Conservation (phyloP, 208 protist genomes). For the Naegleria lovaniensis region DNA sequence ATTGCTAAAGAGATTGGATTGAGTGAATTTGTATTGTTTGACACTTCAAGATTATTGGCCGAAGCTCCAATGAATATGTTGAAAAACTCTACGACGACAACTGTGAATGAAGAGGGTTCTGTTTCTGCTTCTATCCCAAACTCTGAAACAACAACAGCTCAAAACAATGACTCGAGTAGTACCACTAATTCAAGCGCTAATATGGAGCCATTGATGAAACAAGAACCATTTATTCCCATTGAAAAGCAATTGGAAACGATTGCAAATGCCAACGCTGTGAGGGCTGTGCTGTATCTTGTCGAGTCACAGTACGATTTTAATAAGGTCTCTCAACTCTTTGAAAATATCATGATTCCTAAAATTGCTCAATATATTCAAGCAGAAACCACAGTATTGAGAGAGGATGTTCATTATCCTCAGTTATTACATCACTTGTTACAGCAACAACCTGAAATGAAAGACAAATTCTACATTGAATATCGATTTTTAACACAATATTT, state of each 20-base stretch:
- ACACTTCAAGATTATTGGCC: background rate
- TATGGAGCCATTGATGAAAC: too few relatives aligned
- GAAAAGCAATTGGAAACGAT: background rate
- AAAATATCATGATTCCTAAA: background rate
- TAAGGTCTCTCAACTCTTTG: background rate
- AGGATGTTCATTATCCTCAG: background rate
- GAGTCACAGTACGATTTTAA: background rate
- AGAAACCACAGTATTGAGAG: background rate
- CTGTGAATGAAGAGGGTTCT: too few relatives aligned
- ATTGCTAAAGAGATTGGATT: background rate
- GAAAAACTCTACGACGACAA: too few relatives aligned
- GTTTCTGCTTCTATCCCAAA: too few relatives aligned
- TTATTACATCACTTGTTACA: background rate
- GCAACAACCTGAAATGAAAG: background rate
- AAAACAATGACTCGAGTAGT: too few relatives aligned
- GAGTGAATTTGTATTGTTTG: background rate
- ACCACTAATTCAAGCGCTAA: too few relatives aligned
- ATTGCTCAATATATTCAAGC: background rate
- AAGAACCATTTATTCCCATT: background rate
- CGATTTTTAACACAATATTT: background rate
- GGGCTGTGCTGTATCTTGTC: background rate
- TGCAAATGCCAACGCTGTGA: background rate
- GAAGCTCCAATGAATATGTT: background rate
- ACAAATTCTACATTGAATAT: constrained; percentile 4
- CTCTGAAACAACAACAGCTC: too few relatives aligned